Conservation (phyloP, 768 basidiomycete species). For the Lyophyllum atratum region DNA sequence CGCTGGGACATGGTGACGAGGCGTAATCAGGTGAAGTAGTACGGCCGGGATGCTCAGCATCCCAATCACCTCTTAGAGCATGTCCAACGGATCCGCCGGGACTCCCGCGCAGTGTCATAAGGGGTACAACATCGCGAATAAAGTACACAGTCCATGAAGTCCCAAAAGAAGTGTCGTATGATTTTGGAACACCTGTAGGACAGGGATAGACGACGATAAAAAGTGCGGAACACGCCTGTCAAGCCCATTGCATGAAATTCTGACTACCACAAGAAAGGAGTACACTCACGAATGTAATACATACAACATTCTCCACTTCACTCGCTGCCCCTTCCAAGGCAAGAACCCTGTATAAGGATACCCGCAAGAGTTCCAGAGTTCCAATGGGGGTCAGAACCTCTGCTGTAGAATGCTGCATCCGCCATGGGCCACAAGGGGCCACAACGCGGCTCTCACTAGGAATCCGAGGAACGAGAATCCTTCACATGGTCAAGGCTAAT, state of each 20-base stretch:
- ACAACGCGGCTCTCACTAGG: neutral
- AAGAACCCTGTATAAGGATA: conserved; percentile 4
- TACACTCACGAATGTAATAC: conserved; percentile 9
- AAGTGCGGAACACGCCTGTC: conserved; percentile 13
- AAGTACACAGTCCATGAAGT: conserved; percentile 37
- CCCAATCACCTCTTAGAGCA: conserved; percentile 56
- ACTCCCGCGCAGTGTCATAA: conserved; percentile 50
- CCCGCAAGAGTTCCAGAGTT: conserved; percentile 12
- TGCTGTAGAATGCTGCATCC: conserved; percentile 9
- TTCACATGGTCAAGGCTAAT: neutral
- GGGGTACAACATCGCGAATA: conserved; percentile 60
- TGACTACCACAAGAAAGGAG: neutral
- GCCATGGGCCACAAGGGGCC: conserved; percentile 11
- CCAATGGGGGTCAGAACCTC: conserved; percentile 11
- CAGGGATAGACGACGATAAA: conserved; percentile 8
- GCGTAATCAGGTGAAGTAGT: conserved; percentile 56
- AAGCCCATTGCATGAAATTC: neutral
- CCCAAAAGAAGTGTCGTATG: conserved; percentile 7
- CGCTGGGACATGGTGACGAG: conserved; percentile 57
- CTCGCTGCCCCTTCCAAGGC: neutral
- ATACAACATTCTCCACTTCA: conserved; percentile 1
- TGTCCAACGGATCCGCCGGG: conserved; percentile 46
- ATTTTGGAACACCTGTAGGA: conserved; percentile 6
- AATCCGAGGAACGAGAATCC: neutral
- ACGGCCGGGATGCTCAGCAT: conserved; percentile 46